Evolutionary conservation across 2,329 filamentous ascomycete species (phyloP), one percentile per base, ranked within the genome.

Genomic region (Penicillium aurantiogriseum): DNA sequence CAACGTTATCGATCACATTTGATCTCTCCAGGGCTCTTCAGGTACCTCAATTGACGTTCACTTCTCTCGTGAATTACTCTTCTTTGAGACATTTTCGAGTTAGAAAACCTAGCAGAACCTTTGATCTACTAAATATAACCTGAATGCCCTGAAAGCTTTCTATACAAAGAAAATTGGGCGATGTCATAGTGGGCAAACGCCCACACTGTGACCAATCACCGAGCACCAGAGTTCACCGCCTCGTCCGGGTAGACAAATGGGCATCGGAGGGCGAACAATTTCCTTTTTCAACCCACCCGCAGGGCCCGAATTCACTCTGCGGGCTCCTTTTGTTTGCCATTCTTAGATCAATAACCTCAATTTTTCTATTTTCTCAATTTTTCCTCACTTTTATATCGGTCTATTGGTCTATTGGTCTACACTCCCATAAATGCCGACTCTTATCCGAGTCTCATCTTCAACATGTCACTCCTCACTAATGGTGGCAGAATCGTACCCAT

Each of bases 401-500:
- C 33, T 29, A 19, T 35, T n/a, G 25, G 3, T 17, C 39, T 4
- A 23, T 39, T 54, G 45, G 53, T 53, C 46, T 51, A 57, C 47
- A 50, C 43, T 56, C 56, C 43, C 31, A 50, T 58, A 50, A 70
- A 75, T 75, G 73, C 73, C 70, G 72, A 65, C 63, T 66, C 58
- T 64, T 71, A 65, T 64, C 63, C 67, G 65, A 66, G 45, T 47
- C 29, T 47, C 23, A 9, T 56, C 54, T 60, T 68, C 67, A 76
- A 53, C 62, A 77, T 77, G 75, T 71, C 74, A 65, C 67, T 73
- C 61, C 58, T 70, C 63, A 65, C 68, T 57, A 69, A 71, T 64
- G 70, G 70, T 67, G 68, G 68, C 68, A 76, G 75, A 72, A 75
- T 77, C 59, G 74, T 77, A 67, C 75, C 75, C 51, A 74, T 77